Base-by-base conservation (phyloP, 768 basidiomycete genomes). In the Melanogaster broomeanus region DNA sequence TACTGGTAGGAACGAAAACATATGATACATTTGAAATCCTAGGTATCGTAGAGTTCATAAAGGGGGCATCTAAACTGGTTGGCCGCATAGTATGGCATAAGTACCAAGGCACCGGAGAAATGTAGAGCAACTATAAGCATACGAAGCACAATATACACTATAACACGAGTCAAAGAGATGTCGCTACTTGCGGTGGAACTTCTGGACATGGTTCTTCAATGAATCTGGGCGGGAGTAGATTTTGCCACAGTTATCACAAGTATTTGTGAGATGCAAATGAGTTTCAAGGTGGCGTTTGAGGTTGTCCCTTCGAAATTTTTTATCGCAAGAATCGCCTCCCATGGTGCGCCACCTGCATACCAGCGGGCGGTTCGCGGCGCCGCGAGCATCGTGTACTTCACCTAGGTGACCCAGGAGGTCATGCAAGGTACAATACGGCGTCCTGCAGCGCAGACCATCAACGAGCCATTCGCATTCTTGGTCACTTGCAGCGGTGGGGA, bases 231-330 rank as follows among this genome's bases (percentile, higher is more conserved):
- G n/a, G n/a, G n/a, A n/a, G n/a, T n/a, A n/a, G 4, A 1, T 1
- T 25, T 42, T 53, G 3, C 11, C 22, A 13, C 52, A 60, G 3
- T 18, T 30, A 0, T 16, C 4, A 35, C 55, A 62, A 15, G 11
- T 0, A 15, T 46, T 41, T 1, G 35, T 33, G 11, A 0, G 3
- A 0, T 45, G 11, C 0, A 50, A 3, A 15, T 64, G 65, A 0
- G 12, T 31, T 0, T 12, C 38, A 0, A 56, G 49, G 28, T 66
- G 62, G 0, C 61, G 55, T 0, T 40, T 39, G 6, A 56, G 39
- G 0, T 6, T 30, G 9, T 53, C 41, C 2, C 62, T 41, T 3
- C 58, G 51, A 10, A 6, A 37, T 1, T 16, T 0, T 0, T 34
- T n/a, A 5, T 27, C 22, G 16, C 61, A 62, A 15, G 0, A 1